Evolutionary conservation across 2,329 filamentous ascomycete genomes (phyloP).

Genomic region (Epicoccum nigrum): DNA sequence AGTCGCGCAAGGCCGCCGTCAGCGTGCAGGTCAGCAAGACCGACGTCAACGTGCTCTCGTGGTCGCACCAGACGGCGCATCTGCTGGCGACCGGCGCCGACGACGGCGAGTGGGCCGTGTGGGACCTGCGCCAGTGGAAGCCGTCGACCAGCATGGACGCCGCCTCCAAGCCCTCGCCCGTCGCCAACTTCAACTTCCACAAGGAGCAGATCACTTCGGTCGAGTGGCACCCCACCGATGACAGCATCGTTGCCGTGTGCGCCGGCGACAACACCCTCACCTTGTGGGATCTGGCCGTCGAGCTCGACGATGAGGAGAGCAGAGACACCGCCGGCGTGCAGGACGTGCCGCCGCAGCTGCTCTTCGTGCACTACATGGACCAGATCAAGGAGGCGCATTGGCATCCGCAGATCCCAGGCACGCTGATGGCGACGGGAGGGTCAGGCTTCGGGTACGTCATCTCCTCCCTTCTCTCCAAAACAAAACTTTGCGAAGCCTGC

Average conservation of each 20-base stretch:
- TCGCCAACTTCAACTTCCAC: constrained; percentile 95
- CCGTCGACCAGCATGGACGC: constrained; percentile 58
- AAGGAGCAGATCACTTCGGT: constrained; percentile 95
- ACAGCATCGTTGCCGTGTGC: constrained; percentile 91
- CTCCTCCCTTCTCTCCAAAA: too few species aligned
- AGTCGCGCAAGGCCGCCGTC: constrained; percentile 85
- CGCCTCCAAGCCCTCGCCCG: constrained; percentile 69
- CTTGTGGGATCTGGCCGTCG: constrained; percentile 94
- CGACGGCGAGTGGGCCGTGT: constrained; percentile 92
- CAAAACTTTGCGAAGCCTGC: background rate
- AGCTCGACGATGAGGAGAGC: constrained; percentile 96
- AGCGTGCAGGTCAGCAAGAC: constrained; percentile 81
- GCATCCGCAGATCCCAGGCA: constrained; percentile 94
- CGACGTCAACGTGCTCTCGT: constrained; percentile 96
- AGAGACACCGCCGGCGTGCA: constrained; percentile 84
- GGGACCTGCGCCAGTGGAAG: constrained; percentile 97
- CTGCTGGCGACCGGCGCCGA: constrained; percentile 92
- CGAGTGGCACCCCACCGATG: constrained; percentile 97
- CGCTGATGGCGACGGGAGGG: constrained; percentile 86
- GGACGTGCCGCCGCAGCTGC: constrained; percentile 89
- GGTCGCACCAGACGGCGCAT: constrained; percentile 87
- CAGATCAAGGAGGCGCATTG: constrained; percentile 96
- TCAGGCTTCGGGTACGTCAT: constrained; percentile 71
- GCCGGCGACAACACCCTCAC: constrained; percentile 94
- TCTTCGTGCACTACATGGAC: constrained; percentile 97